Evolutionary conservation across 768 basidiomycete species (phyloP).

Genomic region (Naganishia vaughanmartiniae): DNA sequence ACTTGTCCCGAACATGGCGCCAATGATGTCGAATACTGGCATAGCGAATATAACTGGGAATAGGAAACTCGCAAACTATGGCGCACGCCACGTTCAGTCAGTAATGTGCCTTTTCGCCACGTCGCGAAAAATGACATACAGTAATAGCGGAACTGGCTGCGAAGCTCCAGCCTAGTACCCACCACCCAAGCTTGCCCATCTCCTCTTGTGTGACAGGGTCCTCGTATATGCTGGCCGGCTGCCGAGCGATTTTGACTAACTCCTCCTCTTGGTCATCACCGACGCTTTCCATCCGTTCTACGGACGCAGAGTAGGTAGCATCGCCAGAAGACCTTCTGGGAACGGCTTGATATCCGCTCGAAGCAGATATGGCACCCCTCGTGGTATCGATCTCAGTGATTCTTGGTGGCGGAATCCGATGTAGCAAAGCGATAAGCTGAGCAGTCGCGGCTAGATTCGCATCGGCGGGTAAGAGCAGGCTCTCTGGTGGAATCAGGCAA

Average conservation of each 20-base stretch:
- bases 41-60: conserved; percentile 84
- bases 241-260: conserved; percentile 10
- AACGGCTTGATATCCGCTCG: conserved; percentile 5
- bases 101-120: background rate
- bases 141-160: conserved; percentile 70
- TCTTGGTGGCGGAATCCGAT: conserved; percentile 55
- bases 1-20: conserved; percentile 64
- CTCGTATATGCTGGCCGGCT: conserved; percentile 37
- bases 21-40: conserved; percentile 59
- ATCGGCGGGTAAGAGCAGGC: background rate
- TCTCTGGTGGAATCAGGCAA: background rate
- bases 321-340: background rate
- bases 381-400: conserved; percentile 2
- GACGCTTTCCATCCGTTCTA: background rate
- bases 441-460: conserved; percentile 69
- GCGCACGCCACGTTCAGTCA: background rate
- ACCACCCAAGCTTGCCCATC: conserved; percentile 71
- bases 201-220: conserved; percentile 49
- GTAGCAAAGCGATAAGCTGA: conserved; percentile 86
- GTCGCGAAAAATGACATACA: conserved; percentile 55
- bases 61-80: conserved; percentile 77
- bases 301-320: background rate
- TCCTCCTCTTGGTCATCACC: conserved; percentile 52
- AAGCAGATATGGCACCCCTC: background rate
- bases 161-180: conserved; percentile 74